Conservation (phyloP, 495 filamentous ascomycete genomes). For the Annulohypoxylon maeteangense region DNA sequence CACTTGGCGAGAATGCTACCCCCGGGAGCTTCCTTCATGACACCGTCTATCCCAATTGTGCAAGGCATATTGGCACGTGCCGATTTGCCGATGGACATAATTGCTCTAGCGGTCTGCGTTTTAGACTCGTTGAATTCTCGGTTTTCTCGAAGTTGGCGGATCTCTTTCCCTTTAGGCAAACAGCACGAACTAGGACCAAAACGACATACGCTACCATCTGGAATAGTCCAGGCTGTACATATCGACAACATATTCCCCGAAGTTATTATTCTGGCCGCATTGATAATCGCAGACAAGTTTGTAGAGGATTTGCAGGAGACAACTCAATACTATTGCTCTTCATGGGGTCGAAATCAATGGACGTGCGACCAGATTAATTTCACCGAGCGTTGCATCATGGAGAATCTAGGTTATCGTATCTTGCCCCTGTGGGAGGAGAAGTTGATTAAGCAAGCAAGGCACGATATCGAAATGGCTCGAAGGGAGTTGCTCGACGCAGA, state of each 20-base stretch:
- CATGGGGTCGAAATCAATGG: conserved; percentile 62
- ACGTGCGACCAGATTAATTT: conserved; percentile 64
- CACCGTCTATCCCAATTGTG: conserved; percentile 60
- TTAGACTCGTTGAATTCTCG: conserved; percentile 65
- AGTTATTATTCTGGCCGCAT: conserved; percentile 60
- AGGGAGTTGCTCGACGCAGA: conserved; percentile 47
- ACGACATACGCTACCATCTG: conserved; percentile 59
- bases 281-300: conserved; percentile 65
- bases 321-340: conserved; percentile 54
- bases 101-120: conserved; percentile 65
- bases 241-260: conserved; percentile 66
- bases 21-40: conserved; percentile 60
- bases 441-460: conserved; percentile 59
- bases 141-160: conserved; percentile 65
- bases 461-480: conserved; percentile 66
- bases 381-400: conserved; percentile 65
- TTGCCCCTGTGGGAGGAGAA: conserved; percentile 60
- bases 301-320: conserved; percentile 59
- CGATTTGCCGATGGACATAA: conserved; percentile 58
- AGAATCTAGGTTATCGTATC: conserved; percentile 63
- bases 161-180: conserved; percentile 56
- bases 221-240: conserved; percentile 54
- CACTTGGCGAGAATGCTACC: conserved; percentile 67
- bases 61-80: conserved; percentile 64
- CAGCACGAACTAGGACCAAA: conserved; percentile 44